Percentiles rank a stretch among this genome's conserved stretches.
Conservation (phyloP, 352 stramenopile species). For the Phytophthora hybrid region DNA sequence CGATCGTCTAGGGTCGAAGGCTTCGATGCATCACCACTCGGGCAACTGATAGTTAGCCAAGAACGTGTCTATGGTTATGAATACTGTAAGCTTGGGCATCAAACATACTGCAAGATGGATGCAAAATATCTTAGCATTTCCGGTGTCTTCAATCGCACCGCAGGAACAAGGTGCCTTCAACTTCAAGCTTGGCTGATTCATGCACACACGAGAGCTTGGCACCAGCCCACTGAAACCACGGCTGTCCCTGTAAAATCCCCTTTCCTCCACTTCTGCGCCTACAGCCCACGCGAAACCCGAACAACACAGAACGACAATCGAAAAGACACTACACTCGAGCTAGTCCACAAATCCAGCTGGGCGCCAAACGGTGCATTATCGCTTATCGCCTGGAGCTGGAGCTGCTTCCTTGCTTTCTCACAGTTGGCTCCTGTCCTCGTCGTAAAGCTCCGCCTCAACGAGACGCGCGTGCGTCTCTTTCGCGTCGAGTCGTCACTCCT, state of each 20-base stretch:
- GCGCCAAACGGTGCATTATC: slow-evolving; percentile 58
- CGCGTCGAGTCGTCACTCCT: slow-evolving; percentile 35
- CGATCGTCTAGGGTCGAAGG: neutral
- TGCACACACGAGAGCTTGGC: too few relatives aligned
- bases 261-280: neutral
- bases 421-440: slow-evolving; percentile 51
- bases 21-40: neutral
- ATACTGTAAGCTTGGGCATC: neutral
- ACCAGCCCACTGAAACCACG: too few relatives aligned
- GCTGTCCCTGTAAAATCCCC: neutral
- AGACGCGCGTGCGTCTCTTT: slow-evolving; percentile 17
- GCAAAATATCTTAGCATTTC: neutral
- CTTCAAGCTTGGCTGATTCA: too few relatives aligned
- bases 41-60: neutral
- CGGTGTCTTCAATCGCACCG: neutral
- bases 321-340: slow-evolving; percentile 39
- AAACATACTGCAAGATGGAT: neutral
- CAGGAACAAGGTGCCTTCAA: neutral
- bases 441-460: slow-evolving; percentile 36
- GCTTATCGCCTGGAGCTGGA: slow-evolving; percentile 48
- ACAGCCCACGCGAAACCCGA: neutral
- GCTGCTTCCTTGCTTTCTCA: slow-evolving; percentile 50
- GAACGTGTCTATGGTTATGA: neutral
- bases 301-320: slow-evolving; percentile 18
- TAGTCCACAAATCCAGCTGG: slow-evolving; percentile 52